These are phyloP conservation scores for Annona squamosa DNA, from an alignment of 164 flowering plant species.

Conservation along the genomic window DNA sequence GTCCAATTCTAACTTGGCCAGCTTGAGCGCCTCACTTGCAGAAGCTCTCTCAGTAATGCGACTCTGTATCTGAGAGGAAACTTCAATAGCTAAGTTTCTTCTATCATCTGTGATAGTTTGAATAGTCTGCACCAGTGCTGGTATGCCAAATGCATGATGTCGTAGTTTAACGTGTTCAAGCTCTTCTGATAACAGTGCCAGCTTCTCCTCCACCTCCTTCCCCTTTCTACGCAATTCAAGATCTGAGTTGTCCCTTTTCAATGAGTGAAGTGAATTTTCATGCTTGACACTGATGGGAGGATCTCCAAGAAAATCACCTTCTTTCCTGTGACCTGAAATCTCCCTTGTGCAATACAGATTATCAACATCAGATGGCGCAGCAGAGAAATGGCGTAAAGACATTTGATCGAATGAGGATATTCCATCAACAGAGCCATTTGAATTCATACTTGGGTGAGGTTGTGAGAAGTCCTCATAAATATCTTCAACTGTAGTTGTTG, in stretches of 20 bases:
- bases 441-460: slow-evolving; percentile 20
- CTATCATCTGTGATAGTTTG: slow-evolving; percentile 48
- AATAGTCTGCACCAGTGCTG: slow-evolving; percentile 42
- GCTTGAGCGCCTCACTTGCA: slow-evolving; percentile 44
- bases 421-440: slow-evolving; percentile 19
- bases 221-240: slow-evolving; percentile 38
- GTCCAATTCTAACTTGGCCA: slow-evolving; percentile 40
- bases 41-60: slow-evolving; percentile 53
- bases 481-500: slow-evolving; percentile 66
- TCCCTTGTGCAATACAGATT: slow-evolving; percentile 23
- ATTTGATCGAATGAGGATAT: slow-evolving; percentile 8
- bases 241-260: slow-evolving; percentile 30
- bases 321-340: slow-evolving; percentile 14
- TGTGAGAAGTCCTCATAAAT: slow-evolving; percentile 43
- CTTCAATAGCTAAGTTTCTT: slow-evolving; percentile 58
- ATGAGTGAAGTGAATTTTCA: slow-evolving; percentile 6
- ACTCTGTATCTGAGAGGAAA: slow-evolving; percentile 44
- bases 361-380: slow-evolving; percentile 19
- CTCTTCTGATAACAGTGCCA: slow-evolving; percentile 44
- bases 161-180: slow-evolving; percentile 44
- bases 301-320: slow-evolving; percentile 16
- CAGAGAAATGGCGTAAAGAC: slow-evolving; percentile 5
- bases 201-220: slow-evolving; percentile 64
- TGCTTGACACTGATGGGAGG: slow-evolving; percentile 7
- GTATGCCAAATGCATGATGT: slow-evolving; percentile 28